phyloP scores from a whole-genome alignment of 2,329 filamentous ascomycete species.

The Colletotrichum eremochloae region DNA sequence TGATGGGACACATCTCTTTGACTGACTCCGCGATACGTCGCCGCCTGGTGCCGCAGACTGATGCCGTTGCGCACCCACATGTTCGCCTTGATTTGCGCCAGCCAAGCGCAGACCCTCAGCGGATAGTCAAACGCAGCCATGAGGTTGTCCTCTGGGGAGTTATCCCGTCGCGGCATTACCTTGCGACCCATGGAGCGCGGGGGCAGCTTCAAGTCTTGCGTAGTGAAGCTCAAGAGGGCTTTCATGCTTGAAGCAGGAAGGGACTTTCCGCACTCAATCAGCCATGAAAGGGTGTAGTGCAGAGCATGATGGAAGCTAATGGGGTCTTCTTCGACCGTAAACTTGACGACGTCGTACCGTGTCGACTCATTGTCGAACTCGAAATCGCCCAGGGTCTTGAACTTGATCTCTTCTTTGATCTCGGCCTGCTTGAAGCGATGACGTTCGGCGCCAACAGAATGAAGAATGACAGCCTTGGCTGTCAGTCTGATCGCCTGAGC shows the following conservation, averaged over 20 bases:
- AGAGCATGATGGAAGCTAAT: conserved; percentile 98
- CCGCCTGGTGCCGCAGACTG: conserved; percentile 93
- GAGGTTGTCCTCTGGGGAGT: conserved; percentile 80
- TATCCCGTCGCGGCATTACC: conserved; percentile 68
- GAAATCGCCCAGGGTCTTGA: conserved; percentile 82
- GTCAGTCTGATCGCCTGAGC: conserved; percentile 78
- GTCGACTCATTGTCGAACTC: conserved; percentile 77
- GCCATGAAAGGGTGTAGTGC: conserved; percentile 96
- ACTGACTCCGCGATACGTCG: conserved; percentile 89
- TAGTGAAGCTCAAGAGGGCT: conserved; percentile 78
- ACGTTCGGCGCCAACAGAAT: conserved; percentile 90
- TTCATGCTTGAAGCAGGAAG: conserved; percentile 77
- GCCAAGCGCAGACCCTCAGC: conserved; percentile 92
- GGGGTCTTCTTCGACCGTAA: conserved; percentile 87
- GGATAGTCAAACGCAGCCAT: conserved; percentile 94
- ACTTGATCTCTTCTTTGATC: conserved; percentile 86
- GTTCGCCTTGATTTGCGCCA: conserved; percentile 97
- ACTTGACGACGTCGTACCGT: conserved; percentile 81
- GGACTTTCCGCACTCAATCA: conserved; percentile 88
- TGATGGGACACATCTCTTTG: conserved; percentile 95
- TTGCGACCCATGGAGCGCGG: conserved; percentile 73
- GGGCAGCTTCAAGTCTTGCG: conserved; percentile 76
- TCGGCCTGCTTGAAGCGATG: conserved; percentile 88
- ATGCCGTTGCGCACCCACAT: conserved; percentile 99
- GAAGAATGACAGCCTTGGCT: conserved; percentile 86